Evolutionary conservation across 768 basidiomycete species (phyloP), one percentile per base, ranked within the genome.

Genomic region (Ramaria rubella): DNA sequence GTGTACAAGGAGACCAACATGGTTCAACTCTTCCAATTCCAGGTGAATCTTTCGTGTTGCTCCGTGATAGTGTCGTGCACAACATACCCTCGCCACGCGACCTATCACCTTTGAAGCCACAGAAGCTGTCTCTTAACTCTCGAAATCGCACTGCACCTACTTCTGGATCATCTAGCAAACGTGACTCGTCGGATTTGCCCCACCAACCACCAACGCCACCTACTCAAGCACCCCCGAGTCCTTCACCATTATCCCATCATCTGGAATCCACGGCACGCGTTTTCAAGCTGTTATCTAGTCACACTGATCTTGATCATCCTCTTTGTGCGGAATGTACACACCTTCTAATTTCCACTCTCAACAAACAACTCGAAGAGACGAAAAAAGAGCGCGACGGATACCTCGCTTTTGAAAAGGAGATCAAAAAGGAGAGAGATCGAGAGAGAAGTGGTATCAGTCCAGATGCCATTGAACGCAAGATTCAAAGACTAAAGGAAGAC

Each of bases 251-350:
- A 60, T 87, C 88, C 38, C 83, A 87, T 69, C 86, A 87, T 64
- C 73, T 91, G 58, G 83, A 84, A 56, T 88, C 87, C 33, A 84
- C 86, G 46, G 77, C 79, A 59, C 82, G 82, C 19, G 75, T 93
- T 36, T 86, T 90, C 67, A 87, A 87, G 67, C 68, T 90, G 29
- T 75, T 92, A 43, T 88, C 89, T 12, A 80, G 84, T 55, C 77
- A 84, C 42, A 84, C 86, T 52, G 86, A 87, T 30, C 81, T 94
- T 43, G 91, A 94, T 67, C 94, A 97, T 67, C 96, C 96, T 5
- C 77, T 99, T 7, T 99, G 96, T 69, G 83, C 87, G 0, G 95
- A 98, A 65, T 99, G 96, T 70, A 91, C 94, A 3, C 85, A 89
- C 64, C 79, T 87, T 48, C 72, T 98, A 31, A 79, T 94, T 29